Evolutionary conservation across 2,329 filamentous ascomycete species (phyloP), one percentile per base, ranked within the genome.

Genomic region (Fusarium annulatum): DNA sequence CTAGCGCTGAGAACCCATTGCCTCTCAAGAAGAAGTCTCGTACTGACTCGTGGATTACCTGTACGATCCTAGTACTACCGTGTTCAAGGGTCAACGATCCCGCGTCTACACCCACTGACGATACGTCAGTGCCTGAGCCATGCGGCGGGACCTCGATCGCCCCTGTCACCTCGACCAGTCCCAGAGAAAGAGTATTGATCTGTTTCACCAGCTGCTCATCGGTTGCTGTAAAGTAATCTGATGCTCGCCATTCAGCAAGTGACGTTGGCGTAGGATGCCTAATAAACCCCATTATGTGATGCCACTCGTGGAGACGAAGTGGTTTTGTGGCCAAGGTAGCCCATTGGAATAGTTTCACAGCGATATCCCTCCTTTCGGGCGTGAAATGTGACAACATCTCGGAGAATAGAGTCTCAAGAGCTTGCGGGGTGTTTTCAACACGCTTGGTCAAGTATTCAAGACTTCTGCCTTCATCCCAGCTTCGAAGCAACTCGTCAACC

Each of bases 351-450:
- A 41, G 8, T 0, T n/a, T n/a, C 6, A 41, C 21, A 1, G 39
- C 39, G 39, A 41, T 0, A 2, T 15, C 6, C 21, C 9, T n/a
- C 39, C 39, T 8, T 41, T n/a, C 21, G 1, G 21, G 21, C 4
- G 39, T n/a, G 8, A 41, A 5, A 6, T n/a, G 21, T 0, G 39
- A 41, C 5, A 41, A n/a, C 39, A 41, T 41, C 39, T 41, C 39
- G 0, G 39, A 41, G 39, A 41, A 41, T 2, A 41, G 39, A 41
- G 39, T n/a, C 21, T 41, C 39, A 6, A 41, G 39, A 3, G 39
- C 39, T 15, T n/a, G 39, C 21, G 39, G 39, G 12, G 21, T 41
- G 2, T 41, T 41, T 41, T 15, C 2, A 41, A 41, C 39, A 9
- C 39, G 39, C 21, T 41, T 41, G 2, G 21, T 41, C 39, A 41